These are phyloP conservation scores for Fusarium brevicatenulatum DNA, from an alignment of 2,329 filamentous ascomycete genomes.

Conservation along the genomic window DNA sequence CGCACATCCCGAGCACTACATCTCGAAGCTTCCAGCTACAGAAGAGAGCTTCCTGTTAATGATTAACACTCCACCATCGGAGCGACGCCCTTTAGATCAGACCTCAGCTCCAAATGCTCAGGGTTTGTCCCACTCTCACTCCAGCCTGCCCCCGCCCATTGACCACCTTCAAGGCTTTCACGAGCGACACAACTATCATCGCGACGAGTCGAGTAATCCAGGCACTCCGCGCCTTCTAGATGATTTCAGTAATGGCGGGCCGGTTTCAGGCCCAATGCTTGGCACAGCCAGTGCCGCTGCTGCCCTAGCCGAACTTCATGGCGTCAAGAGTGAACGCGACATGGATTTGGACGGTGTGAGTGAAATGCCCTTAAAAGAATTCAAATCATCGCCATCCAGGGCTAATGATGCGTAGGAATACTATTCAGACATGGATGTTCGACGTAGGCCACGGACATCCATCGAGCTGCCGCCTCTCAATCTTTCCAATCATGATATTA, in stretches of 20 bases:
- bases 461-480: conserved; percentile 80
- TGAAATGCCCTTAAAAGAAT: conserved; percentile 47
- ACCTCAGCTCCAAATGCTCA: conserved; percentile 47
- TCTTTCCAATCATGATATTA: conserved; percentile 66
- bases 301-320: conserved; percentile 83
- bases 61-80: conserved; percentile 88
- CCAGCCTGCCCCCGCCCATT: conserved; percentile 31
- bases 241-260: conserved; percentile 66
- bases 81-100: conserved; percentile 64
- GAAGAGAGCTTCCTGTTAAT: conserved; percentile 98
- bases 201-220: conserved; percentile 73
- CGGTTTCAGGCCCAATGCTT: conserved; percentile 55
- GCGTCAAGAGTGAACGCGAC: conserved; percentile 78
- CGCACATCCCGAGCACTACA: conserved; percentile 96
- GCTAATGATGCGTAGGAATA: conserved; percentile 62
- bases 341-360: conserved; percentile 82
- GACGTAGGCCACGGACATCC: conserved; percentile 70
- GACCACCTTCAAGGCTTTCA: conserved; percentile 45
- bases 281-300: conserved; percentile 78
- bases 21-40: conserved; percentile 95
- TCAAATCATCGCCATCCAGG: conserved; percentile 14
- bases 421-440: conserved; percentile 75
- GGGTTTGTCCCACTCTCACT: conserved; percentile 44
- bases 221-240: conserved; percentile 75
- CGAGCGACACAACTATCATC: conserved; percentile 68